phyloP scores from a whole-genome alignment of 1,284 basidiomycete genomes.

The Pseudozyma sp. region DNA sequence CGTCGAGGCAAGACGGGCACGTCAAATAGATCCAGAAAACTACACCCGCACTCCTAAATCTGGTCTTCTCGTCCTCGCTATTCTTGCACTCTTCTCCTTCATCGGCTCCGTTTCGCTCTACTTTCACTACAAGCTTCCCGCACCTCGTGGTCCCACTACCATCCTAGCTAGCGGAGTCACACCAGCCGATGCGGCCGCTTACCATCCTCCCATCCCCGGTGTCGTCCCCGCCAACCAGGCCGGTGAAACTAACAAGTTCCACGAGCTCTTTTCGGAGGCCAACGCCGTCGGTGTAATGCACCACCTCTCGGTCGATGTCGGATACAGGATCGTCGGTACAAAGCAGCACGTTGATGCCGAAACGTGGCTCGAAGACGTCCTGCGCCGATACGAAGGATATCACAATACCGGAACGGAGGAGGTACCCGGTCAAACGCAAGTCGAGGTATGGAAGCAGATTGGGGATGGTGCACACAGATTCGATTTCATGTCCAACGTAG shows the following conservation, averaged over 20 bases:
- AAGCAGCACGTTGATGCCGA: constrained; percentile 87
- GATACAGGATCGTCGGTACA: constrained; percentile 92
- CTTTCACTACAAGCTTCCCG: constrained; percentile 64
- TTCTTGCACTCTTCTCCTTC: constrained; percentile 34
- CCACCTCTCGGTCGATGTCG: constrained; percentile 77
- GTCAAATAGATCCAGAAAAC: constrained; percentile 40
- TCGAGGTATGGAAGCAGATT: constrained; percentile 67
- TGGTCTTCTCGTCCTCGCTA: constrained; percentile 31
- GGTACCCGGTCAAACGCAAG: constrained; percentile 51
- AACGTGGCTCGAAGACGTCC: constrained; percentile 81
- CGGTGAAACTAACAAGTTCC: constrained; percentile 25
- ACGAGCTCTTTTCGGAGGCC: constrained; percentile 60
- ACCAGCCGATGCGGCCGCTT: constrained; percentile 40
- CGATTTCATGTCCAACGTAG: constrained; percentile 72
- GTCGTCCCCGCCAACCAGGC: constrained; percentile 24
- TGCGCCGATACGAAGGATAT: constrained; percentile 72
- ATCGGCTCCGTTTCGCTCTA: constrained; percentile 50
- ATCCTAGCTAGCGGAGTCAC: constrained; percentile 38
- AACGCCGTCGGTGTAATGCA: constrained; percentile 62
- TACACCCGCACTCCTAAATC: constrained; percentile 49
- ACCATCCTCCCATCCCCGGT: constrained; percentile 32
- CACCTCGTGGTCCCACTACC: constrained; percentile 46
- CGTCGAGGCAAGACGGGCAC: constrained; percentile 22
- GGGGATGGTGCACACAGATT: constrained; percentile 66
- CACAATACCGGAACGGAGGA: constrained; percentile 54